These are phyloP conservation scores for Nannochloris sp. DNA, from an alignment of 139 green algal genomes.

Conservation along the genomic window DNA sequence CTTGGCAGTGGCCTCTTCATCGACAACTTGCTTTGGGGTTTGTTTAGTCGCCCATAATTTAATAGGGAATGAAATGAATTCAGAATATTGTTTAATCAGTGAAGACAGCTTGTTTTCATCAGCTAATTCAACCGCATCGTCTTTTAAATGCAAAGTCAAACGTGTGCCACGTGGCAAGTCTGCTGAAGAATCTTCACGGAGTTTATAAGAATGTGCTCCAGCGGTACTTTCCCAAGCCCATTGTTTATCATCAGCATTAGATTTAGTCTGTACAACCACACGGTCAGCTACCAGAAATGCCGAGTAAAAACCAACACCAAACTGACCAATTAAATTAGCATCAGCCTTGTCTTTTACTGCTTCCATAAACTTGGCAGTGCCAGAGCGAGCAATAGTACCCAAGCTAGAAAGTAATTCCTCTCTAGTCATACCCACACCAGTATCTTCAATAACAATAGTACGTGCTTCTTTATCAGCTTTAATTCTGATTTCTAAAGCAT, in stretches of 20 bases:
- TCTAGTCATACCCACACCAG: conserved; percentile 90
- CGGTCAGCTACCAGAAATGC: conserved; percentile 84
- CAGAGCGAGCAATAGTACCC: conserved; percentile 93
- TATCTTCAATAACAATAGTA: conserved; percentile 92
- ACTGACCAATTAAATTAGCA: conserved; percentile 90
- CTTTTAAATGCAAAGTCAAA: conserved; percentile 92
- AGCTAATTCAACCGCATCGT: conserved; percentile 76
- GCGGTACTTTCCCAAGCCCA: conserved; percentile 88
- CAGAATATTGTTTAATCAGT: conserved; percentile 95
- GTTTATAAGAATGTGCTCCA: conserved; percentile 78
- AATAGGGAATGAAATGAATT: conserved; percentile 99
- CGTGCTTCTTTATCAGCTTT: conserved; percentile 69
- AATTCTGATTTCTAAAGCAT: conserved; percentile 88
- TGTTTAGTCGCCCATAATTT: conserved; percentile 57
- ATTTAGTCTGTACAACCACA: conserved; percentile 80
- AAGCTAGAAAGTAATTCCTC: conserved; percentile 88
- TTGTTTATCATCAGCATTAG: conserved; percentile 53
- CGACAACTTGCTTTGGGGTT: conserved; percentile 42
- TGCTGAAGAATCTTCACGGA: conserved; percentile 35
- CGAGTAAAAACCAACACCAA: conserved; percentile 99
- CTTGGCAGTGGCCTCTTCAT: conserved; percentile 70
- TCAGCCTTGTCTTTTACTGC: conserved; percentile 81
- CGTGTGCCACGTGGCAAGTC: conserved; percentile 70
- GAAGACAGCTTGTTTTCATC: conserved; percentile 61
- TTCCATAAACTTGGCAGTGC: conserved; percentile 97